Evolutionary conservation across 345 rosid species (phyloP), one percentile per base, ranked within the genome.

Genomic region (Euphorbia lathyris): DNA sequence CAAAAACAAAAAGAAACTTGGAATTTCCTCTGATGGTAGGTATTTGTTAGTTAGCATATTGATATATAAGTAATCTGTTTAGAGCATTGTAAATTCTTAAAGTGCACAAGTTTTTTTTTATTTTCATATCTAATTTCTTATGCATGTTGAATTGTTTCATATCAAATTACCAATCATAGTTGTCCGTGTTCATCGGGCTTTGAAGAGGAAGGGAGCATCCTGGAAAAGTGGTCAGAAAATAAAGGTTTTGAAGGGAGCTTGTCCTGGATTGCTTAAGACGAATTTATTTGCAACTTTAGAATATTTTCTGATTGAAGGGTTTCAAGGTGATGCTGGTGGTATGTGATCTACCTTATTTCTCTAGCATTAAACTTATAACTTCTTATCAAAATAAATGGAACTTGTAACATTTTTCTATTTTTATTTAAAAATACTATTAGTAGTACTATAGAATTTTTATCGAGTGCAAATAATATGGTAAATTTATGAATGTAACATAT

Each of bases 311-410:
- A 75, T 91, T 69, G 94, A 83, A 83, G 94, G 97, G 47, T 71
- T 87, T 53, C 83, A 71, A 63, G 94, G 85, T 58, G 97, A 91
- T 69, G 79, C 85, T 48, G 89, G 94, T 60, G 94, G 97, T 91
- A 74, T 73, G 85, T 64, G 58, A 51, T 63, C 45, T 66, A 11
- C 56, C 32, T 38, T 19, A 43, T 30, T 51, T 73, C 58, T 11
- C 10, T 45, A 10, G 22, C 5, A 20, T 69, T 26, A 42, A 27
- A 42, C 29, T 43, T 69, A 34, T 2, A 17, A 26, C 3, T 25
- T 23, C 29, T 19, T 7, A 4, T 23, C 32, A 22, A 55, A 7
- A 20, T 20, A 17, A 34, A 8, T 59, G 12, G 43, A 62, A 51
- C 58, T 29, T 9, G 12, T 30, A n/a, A 10, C 11, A 0, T 56